Evolutionary conservation across 805 yeast species (phyloP), one percentile per base, ranked within the genome.

Genomic region (Pichia nakasei): DNA sequence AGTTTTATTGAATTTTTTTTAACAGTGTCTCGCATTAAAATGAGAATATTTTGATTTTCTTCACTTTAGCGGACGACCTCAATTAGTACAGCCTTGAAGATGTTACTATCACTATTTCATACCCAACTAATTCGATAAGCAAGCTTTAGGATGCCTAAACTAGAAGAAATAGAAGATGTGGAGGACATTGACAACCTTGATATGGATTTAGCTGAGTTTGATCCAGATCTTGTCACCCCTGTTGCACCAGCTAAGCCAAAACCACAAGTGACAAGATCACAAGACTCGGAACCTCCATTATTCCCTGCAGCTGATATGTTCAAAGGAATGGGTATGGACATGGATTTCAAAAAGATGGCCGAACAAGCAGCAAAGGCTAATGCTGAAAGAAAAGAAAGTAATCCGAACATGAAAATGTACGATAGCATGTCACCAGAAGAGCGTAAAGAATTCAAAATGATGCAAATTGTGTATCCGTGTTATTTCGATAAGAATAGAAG

Each of bases 141-240:
- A n/a, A n/a, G n/a, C 20, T 32, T 1, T 8, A 20, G 50, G 37
- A 80, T 78, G 80, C 93, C 94, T 12, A 69, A 67, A 29, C 60
- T 84, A 44, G 94, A 84, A 60, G 89, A 83, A 53, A 78, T 84
- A 46, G 70, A 68, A 45, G 88, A 82, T 59, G 84, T 78, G 56
- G 94, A 85, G 51, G 89, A 82, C 54, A 79, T 91, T 64, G 97
- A 89, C 35, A 81, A 88, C 66, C 70, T 87, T 79, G 96, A 91
- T 55, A 82, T 86, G 85, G 96, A 89, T 64, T 69, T 89, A 22
- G 94, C 95, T 4, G 94, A 91, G 66, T 83, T 87, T 50, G 97
- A 88, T 63, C 88, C 82, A 21, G 61, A 65, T 34, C 64, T 83
- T 49, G 71, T 62, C 35, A 81, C 91, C 0, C 85, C 91, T 8